These are phyloP conservation scores for Karstenula rhodostoma DNA, from an alignment of 2,329 filamentous ascomycete genomes.

Conservation along the genomic window DNA sequence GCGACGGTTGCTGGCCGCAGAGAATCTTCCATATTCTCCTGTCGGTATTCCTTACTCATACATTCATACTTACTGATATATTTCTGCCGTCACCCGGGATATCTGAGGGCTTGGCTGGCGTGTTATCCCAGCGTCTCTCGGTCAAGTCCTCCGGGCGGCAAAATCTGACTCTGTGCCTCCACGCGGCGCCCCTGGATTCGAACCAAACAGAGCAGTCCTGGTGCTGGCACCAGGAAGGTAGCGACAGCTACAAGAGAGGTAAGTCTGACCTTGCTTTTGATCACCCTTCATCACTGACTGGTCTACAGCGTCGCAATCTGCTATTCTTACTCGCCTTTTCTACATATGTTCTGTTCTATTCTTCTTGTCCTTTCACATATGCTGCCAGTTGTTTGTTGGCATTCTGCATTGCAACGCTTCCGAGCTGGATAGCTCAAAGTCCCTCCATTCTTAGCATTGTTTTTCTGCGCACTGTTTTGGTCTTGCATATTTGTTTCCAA, in stretches of 20 bases:
- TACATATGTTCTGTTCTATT: no score
- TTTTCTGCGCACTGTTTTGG: no score
- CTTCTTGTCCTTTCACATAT: no score
- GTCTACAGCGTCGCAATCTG: neutral
- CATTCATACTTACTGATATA: neutral
- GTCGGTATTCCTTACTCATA: conserved; percentile 7
- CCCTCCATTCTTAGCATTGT: no score
- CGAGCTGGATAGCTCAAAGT: no score
- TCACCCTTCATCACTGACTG: neutral
- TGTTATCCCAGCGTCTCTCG: conserved; percentile 4
- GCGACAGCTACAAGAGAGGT: neutral
- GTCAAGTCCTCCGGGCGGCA: conserved; percentile 10
- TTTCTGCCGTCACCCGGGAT: neutral
- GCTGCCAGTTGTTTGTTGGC: no score
- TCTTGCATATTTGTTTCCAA: no score
- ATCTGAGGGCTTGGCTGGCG: conserved; percentile 1
- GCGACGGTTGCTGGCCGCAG: neutral
- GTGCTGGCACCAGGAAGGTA: neutral
- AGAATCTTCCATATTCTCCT: neutral
- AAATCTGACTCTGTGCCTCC: conserved; percentile 22
- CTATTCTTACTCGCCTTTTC: no score
- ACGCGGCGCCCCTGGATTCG: conserved; percentile 21
- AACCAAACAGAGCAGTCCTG: conserved; percentile 22
- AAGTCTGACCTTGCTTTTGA: neutral
- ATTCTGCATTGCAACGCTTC: no score